Evolutionary conservation across 495 filamentous ascomycete genomes (phyloP), one percentile per base, ranked within the genome.

Genomic region (Annulohypoxylon moriforme): DNA sequence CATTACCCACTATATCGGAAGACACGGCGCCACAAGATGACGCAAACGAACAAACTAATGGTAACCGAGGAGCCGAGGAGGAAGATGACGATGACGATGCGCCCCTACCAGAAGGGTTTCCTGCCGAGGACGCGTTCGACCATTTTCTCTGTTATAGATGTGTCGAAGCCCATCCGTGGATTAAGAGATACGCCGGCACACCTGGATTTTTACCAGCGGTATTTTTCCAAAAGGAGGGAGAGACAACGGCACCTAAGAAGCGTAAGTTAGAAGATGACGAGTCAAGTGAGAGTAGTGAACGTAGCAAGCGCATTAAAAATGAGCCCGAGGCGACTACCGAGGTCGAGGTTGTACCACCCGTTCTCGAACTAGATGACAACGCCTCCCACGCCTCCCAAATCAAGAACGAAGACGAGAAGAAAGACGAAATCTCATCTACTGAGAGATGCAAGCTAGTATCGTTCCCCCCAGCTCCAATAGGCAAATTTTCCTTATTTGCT

Each of bases 81-180:
- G 77, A 81, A 9, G 79, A 87, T 29, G 76, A 81, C 5, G 79
- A 87, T 34, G 82, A 84, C 8, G 81, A 89, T 16, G 76, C 76
- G 0, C 89, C 90, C 3, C 79, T 92, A 13, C 94, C 94, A 2
- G 91, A 92, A 1, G 92, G 93, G 4, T 98, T 98, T 71, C 96
- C 96, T 1, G 83, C 84, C 0, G 95, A 98, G 69, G 93, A 97
- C 20, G 88, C 91, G 53, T 99, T 98, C 73, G 92, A 94, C 9
- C 86, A 88, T 27, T 92, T 98, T 74, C 87, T 99, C 50, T 99
- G 96, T 83, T 97, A 94, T 84, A 94, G 96, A 76, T 99, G 96
- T 72, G 85, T 96, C 33, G 91, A 95, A 24, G 89, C 92, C 0
- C 89, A 92, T 73, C 94, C 94, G 0, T 99, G 95, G 96, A 89